Percentiles rank a stretch among this genome's conserved stretches.
Conservation (phyloP, 2,329 filamentous ascomycete species). For the Metarhizium humberi region DNA sequence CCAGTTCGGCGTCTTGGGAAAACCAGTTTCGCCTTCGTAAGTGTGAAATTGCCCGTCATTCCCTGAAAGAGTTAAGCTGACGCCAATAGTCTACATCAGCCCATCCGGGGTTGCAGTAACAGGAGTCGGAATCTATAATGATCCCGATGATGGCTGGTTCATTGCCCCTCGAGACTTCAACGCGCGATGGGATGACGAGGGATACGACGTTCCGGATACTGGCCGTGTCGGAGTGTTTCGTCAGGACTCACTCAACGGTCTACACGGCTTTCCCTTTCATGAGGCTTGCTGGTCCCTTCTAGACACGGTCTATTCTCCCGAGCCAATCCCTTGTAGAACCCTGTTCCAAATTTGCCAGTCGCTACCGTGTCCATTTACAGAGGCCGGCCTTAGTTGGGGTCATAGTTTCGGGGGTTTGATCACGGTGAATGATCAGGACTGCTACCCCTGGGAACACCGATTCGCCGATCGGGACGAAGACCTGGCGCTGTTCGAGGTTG, state of each 20-base stretch:
- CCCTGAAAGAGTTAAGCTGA: not conserved
- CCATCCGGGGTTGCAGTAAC: not conserved
- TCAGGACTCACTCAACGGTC: not conserved
- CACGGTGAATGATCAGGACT: not conserved
- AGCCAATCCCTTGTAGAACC: not conserved
- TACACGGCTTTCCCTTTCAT: not conserved
- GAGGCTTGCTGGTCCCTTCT: not conserved
- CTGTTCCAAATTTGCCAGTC: not conserved
- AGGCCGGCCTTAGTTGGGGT: not conserved
- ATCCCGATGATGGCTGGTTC: not conserved
- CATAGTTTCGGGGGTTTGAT: not conserved
- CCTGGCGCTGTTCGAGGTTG: not conserved
- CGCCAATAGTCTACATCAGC: not conserved
- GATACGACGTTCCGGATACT: not conserved
- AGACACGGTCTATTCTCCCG: not conserved
- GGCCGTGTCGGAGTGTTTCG: not conserved
- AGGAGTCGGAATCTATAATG: not conserved
- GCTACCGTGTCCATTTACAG: not conserved
- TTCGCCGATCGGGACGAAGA: not conserved
- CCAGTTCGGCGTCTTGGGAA: not conserved
- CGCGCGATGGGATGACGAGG: not conserved
- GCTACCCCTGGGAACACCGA: not conserved
- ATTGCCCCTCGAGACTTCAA: not conserved
- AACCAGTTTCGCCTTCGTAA: not conserved
- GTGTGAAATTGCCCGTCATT: not conserved